Evolutionary conservation across 257 asterid species (phyloP).

Genomic region (Nicotiana noctiflora): DNA sequence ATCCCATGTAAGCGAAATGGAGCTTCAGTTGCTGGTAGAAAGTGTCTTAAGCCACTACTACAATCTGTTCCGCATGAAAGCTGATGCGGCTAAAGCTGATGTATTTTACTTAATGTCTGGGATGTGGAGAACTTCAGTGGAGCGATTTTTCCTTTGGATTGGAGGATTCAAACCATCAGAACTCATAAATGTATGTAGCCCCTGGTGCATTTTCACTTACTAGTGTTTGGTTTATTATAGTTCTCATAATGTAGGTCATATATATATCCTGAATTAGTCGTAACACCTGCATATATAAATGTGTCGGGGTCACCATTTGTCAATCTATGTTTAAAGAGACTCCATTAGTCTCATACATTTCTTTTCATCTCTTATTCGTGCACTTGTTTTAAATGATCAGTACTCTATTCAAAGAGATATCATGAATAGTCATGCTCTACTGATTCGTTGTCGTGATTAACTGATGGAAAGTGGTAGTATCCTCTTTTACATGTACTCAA

Average conservation of each 20-base stretch:
- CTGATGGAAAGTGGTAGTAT: no score
- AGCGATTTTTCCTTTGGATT: constrained; percentile 87
- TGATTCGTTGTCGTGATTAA: neutral
- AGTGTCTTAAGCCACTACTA: constrained; percentile 55
- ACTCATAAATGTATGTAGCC: constrained; percentile 56
- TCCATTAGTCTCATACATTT: neutral
- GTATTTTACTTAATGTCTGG: constrained; percentile 85
- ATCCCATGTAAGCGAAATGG: constrained; percentile 41
- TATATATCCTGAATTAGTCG: neutral
- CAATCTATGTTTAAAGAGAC: neutral
- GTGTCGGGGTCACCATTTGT: neutral
- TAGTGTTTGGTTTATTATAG: neutral
- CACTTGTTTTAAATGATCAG: no score
- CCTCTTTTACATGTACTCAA: no score
- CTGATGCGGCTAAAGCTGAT: constrained; percentile 69
- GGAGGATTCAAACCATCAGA: constrained; percentile 95
- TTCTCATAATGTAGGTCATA: neutral
- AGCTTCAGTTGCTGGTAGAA: constrained; percentile 49
- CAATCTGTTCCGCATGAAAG: constrained; percentile 62
- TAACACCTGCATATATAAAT: neutral
- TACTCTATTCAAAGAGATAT: no score
- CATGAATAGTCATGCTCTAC: no score
- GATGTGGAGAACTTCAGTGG: constrained; percentile 73
- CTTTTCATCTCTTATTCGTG: no score
- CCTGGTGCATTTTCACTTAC: neutral